Conservation (phyloP, 2,329 filamentous ascomycete genomes). For the Microdochium paspali region DNA sequence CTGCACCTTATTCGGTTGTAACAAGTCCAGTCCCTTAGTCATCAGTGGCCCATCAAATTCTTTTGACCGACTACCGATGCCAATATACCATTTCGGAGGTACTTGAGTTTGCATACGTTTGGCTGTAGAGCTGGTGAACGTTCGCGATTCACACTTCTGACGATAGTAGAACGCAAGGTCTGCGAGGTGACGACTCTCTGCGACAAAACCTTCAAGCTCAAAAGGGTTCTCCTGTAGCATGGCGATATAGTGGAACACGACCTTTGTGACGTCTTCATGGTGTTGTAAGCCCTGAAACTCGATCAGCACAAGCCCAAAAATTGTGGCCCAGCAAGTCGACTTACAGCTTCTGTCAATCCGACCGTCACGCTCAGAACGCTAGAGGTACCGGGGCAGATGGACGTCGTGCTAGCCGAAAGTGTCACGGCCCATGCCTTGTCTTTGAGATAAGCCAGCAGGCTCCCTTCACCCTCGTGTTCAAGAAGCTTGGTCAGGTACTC, state of each 20-base stretch:
- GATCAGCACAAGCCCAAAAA: too few species aligned
- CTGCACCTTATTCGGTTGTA: constrained; percentile 83
- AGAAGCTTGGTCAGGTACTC: constrained; percentile 83
- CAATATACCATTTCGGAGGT: constrained; percentile 80
- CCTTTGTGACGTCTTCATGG: constrained; percentile 73
- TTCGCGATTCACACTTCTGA: constrained; percentile 82
- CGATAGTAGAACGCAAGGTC: constrained; percentile 94
- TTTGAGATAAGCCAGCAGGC: constrained; percentile 84
- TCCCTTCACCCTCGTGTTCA: constrained; percentile 86
- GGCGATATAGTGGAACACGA: constrained; percentile 84
- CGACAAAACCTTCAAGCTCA: constrained; percentile 87
- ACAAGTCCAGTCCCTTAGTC: constrained; percentile 58
- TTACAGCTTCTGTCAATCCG: constrained; percentile 70
- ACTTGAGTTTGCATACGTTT: constrained; percentile 86
- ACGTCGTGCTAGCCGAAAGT: constrained; percentile 65
- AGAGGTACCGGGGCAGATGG: constrained; percentile 67
- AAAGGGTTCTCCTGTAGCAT: constrained; percentile 73
- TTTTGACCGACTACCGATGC: constrained; percentile 64
- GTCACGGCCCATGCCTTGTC: constrained; percentile 82
- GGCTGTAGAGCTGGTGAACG: constrained; percentile 78
- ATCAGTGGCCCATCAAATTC: constrained; percentile 76
- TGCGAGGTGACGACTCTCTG: constrained; percentile 71
- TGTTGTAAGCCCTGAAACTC: constrained; percentile 67
- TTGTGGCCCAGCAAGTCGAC: too few species aligned
- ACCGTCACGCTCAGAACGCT: constrained; percentile 74